Evolutionary conservation across 176 grass and related monocot genomes (phyloP).

Genomic region (Raddia distichophylla): DNA sequence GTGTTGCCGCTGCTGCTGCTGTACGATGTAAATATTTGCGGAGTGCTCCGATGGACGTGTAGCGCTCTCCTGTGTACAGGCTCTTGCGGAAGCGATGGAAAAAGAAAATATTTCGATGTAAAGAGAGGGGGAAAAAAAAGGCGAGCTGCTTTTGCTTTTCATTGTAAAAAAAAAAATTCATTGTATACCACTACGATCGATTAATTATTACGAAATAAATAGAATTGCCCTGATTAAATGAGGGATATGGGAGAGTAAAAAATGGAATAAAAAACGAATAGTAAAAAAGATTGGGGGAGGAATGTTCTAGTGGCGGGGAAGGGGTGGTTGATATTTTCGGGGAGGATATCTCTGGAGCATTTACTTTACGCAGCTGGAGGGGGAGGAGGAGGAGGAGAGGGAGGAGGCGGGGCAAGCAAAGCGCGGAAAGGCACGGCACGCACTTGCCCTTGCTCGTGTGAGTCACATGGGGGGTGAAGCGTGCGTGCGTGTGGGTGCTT

Average conservation of each 20-base stretch:
- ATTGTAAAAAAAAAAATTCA: too few relatives aligned
- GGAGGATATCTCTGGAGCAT: conserved; percentile 34
- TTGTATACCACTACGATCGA: too few relatives aligned
- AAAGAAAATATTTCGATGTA: conserved; percentile 7
- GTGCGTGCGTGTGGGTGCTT: background rate
- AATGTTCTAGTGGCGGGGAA: conserved; percentile 39
- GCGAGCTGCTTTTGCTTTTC: too few relatives aligned
- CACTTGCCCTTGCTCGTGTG: background rate
- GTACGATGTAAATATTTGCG: conserved; percentile 44
- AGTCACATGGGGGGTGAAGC: conserved; percentile 6
- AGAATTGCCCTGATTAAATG: too few relatives aligned
- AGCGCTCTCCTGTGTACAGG: conserved; percentile 38
- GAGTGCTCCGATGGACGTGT: conserved; percentile 35
- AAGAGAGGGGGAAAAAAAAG: too few relatives aligned
- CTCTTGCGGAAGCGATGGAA: conserved; percentile 36
- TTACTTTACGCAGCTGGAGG: background rate
- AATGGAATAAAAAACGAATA: too few relatives aligned
- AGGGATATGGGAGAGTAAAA: background rate
- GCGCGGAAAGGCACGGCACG: conserved; percentile 14
- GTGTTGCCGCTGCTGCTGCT: conserved; percentile 24
- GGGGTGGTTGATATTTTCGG: conserved; percentile 42
- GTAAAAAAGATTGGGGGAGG: background rate
- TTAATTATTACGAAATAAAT: too few relatives aligned
- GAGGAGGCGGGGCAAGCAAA: background rate
- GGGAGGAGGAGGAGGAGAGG: background rate